phyloP scores from a whole-genome alignment of 2,329 filamentous ascomycete genomes.

The Phoma herbarum region DNA sequence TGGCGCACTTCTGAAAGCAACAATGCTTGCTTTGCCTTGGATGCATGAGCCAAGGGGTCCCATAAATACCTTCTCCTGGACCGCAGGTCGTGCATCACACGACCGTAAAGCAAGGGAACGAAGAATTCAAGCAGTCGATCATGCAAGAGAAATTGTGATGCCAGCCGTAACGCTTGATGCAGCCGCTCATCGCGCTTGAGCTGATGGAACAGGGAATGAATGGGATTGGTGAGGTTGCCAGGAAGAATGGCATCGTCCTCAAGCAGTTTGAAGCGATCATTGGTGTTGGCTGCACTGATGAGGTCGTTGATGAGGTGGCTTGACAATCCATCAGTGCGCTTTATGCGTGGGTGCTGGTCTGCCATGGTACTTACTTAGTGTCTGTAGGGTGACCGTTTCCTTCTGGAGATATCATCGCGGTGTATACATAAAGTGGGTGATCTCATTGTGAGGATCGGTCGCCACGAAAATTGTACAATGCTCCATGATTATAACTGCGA shows the following conservation, averaged over 20 bases:
- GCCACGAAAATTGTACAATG: not conserved
- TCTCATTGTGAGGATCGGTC: conserved; percentile 1
- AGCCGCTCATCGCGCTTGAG: conserved; percentile 26
- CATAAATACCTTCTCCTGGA: conserved; percentile 33
- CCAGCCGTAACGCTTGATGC: conserved; percentile 40
- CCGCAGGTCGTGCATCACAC: conserved; percentile 19
- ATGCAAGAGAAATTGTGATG: conserved; percentile 45
- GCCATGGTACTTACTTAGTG: not conserved
- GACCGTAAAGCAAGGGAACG: conserved; percentile 40
- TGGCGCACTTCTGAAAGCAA: conserved; percentile 32
- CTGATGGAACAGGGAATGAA: conserved; percentile 45
- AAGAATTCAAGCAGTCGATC: conserved; percentile 45
- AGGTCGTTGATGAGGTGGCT: conserved; percentile 27
- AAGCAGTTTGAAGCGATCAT: conserved; percentile 45
- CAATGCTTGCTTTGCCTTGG: conserved; percentile 18
- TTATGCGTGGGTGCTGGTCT: not conserved
- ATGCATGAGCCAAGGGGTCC: conserved; percentile 28
- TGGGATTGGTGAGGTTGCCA: conserved; percentile 37
- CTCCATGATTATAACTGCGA: not conserved
- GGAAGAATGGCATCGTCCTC: conserved; percentile 33
- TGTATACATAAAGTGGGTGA: conserved; percentile 3
- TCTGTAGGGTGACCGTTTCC: not conserved
- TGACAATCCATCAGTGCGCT: not conserved
- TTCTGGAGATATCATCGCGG: not conserved
- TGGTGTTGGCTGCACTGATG: conserved; percentile 35